Percentiles rank a stretch among this genome's conserved stretches.
These are phyloP conservation scores for Monosporascus cannonballus DNA, from an alignment of 2,329 filamentous ascomycete genomes.

Conservation along the genomic window DNA sequence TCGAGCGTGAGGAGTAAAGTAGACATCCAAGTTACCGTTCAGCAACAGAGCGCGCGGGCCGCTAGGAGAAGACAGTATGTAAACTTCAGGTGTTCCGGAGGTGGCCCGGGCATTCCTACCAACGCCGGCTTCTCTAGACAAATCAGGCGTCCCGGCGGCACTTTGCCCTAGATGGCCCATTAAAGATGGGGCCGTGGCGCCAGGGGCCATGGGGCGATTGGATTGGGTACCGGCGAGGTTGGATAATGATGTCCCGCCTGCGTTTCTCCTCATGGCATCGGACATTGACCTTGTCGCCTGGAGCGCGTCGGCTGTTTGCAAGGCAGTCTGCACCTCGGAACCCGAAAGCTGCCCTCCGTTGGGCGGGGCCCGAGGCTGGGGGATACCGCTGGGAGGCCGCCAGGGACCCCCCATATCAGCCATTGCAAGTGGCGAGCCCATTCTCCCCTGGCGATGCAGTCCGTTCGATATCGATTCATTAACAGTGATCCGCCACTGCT, in stretches of 20 bases:
- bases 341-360: conserved; percentile 30
- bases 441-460: conserved; percentile 12
- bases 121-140: conserved; percentile 26
- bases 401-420: conserved; percentile 9
- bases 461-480: conserved; percentile 34
- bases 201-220: conserved; percentile 32
- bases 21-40: conserved; percentile 44
- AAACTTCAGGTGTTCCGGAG: conserved; percentile 42
- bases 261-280: conserved; percentile 45
- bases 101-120: conserved; percentile 18
- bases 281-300: conserved; percentile 38
- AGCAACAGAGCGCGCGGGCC: conserved; percentile 54
- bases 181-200: conserved; percentile 34
- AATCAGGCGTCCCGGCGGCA: conserved; percentile 43
- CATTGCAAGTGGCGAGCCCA: conserved; percentile 17
- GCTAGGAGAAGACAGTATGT: conserved; percentile 54
- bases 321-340: conserved; percentile 39
- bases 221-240: conserved; percentile 27
- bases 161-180: conserved; percentile 36
- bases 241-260: conserved; percentile 38
- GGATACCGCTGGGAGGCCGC: conserved; percentile 1
- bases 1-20: conserved; percentile 39
- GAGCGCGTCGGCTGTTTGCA: conserved; percentile 39
- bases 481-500: conserved; percentile 45
- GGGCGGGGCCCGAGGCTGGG: conserved; percentile 18